Conservation (phyloP, 2,329 filamentous ascomycete species). For the Kalaharituber pfeilii region DNA sequence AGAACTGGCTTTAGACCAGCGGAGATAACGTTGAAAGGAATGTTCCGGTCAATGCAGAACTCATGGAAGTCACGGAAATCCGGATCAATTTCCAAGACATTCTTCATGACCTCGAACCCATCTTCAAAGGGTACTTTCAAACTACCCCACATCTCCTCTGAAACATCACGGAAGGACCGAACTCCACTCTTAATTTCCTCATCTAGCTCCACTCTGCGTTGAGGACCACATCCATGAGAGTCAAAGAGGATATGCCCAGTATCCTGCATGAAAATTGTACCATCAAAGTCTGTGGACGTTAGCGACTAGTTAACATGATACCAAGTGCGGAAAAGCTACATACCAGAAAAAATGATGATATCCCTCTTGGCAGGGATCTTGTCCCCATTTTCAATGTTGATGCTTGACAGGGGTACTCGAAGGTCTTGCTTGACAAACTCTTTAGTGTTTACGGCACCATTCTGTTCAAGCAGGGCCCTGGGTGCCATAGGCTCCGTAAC, state of each 20-base stretch:
- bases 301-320: slow-evolving; percentile 9
- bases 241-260: slow-evolving; percentile 54
- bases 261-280: slow-evolving; percentile 55
- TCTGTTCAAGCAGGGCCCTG: neutral
- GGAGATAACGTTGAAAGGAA: slow-evolving; percentile 53
- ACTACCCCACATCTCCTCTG: slow-evolving; percentile 54
- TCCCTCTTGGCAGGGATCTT: slow-evolving; percentile 25
- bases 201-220: slow-evolving; percentile 40
- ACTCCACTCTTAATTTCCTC: slow-evolving; percentile 47
- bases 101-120: slow-evolving; percentile 47
- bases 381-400: slow-evolving; percentile 1
- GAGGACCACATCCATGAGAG: slow-evolving; percentile 43
- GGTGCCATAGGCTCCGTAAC: neutral
- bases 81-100: slow-evolving; percentile 43
- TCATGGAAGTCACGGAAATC: slow-evolving; percentile 47
- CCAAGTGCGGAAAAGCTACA: slow-evolving; percentile 8
- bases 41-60: slow-evolving; percentile 44
- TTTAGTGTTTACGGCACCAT: neutral
- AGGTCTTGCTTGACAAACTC: neutral
- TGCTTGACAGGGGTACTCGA: neutral
- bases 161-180: slow-evolving; percentile 51
- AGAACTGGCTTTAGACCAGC: slow-evolving; percentile 49
- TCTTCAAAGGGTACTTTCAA: slow-evolving; percentile 49
- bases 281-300: slow-evolving; percentile 46
- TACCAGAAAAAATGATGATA: slow-evolving; percentile 33